A percentile compares a stretch with the other conserved stretches of the same genome.
These are phyloP conservation scores for Penicillium mononematosum DNA, from an alignment of 495 filamentous ascomycete genomes.

Conservation along the genomic window DNA sequence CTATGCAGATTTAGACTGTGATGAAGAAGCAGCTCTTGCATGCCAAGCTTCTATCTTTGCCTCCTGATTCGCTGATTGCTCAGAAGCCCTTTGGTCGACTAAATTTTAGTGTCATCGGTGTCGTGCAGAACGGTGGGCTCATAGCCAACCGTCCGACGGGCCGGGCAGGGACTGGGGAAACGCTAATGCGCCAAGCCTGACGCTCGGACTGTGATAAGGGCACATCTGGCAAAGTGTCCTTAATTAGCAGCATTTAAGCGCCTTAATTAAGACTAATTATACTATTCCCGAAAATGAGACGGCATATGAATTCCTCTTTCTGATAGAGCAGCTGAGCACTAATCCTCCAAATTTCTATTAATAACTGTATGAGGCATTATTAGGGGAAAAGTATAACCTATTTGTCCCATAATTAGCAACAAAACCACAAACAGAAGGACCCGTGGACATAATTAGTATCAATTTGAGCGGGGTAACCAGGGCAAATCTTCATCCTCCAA, in stretches of 20 bases:
- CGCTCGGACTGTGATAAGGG: slow-evolving; percentile 9
- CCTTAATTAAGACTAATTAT: not conserved
- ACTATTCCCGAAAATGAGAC: not conserved
- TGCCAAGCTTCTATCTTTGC: slow-evolving; percentile 27
- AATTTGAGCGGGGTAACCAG: slow-evolving; percentile 3
- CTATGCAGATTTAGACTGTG: slow-evolving; percentile 2
- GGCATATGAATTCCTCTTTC: not conserved
- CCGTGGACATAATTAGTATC: slow-evolving; percentile 11
- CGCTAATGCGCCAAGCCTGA: not conserved
- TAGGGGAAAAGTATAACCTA: not conserved
- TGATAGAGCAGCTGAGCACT: not conserved
- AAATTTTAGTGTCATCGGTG: slow-evolving; percentile 8
- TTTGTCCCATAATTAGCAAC: slow-evolving; percentile 6
- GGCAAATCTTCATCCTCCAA: too few species aligned
- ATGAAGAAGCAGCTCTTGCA: slow-evolving; percentile 7
- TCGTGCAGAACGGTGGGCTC: slow-evolving; percentile 24
- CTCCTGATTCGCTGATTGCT: slow-evolving; percentile 11
- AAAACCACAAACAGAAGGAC: not conserved
- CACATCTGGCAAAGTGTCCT: not conserved
- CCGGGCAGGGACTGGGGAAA: not conserved
- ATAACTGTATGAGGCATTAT: slow-evolving; percentile 5
- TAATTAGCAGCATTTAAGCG: slow-evolving; percentile 11
- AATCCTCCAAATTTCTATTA: slow-evolving; percentile 5
- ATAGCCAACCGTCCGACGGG: slow-evolving; percentile 17
- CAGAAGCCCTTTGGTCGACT: not conserved